phyloP scores from a whole-genome alignment of 805 yeast species.

The Lipomyces yamanashiensis region DNA sequence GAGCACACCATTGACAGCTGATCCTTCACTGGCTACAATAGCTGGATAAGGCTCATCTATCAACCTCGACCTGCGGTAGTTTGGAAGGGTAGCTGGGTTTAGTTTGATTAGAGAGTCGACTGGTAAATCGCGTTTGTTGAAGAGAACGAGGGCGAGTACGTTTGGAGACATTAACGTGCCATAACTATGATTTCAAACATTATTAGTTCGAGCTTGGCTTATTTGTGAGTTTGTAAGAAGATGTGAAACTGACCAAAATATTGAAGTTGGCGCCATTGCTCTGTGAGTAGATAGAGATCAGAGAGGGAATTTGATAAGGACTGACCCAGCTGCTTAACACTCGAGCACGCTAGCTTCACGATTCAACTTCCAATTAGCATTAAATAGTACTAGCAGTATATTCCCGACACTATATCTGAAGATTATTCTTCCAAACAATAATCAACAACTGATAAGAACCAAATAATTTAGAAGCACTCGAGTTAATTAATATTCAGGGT shows the following conservation, averaged over 20 bases:
- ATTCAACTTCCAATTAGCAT: too few relatives aligned
- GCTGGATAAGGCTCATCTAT: slow-evolving; percentile 39
- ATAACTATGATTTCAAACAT: slow-evolving; percentile 26
- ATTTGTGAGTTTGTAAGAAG: neutral
- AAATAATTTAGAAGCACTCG: neutral
- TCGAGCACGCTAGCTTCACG: neutral
- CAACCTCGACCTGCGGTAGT: slow-evolving; percentile 24
- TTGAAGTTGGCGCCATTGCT: slow-evolving; percentile 12
- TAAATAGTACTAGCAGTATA: too few relatives aligned
- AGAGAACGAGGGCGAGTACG: slow-evolving; percentile 39
- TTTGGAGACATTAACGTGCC: slow-evolving; percentile 40
- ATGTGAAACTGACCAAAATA: slow-evolving; percentile 20
- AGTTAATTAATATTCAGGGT: neutral
- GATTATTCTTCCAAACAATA: too few relatives aligned
- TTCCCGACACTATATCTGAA: too few relatives aligned
- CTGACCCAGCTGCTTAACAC: neutral
- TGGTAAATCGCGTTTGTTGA: slow-evolving; percentile 23
- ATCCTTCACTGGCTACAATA: neutral
- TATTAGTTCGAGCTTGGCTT: neutral
- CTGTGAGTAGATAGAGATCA: too few relatives aligned
- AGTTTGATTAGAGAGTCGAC: slow-evolving; percentile 12
- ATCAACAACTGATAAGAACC: too few relatives aligned
- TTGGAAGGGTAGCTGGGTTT: slow-evolving; percentile 20
- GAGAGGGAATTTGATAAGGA: neutral
- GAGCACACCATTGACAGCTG: slow-evolving; percentile 31